Base-by-base conservation (phyloP, 2,329 filamentous ascomycete genomes). In the Fusarium foetens region DNA sequence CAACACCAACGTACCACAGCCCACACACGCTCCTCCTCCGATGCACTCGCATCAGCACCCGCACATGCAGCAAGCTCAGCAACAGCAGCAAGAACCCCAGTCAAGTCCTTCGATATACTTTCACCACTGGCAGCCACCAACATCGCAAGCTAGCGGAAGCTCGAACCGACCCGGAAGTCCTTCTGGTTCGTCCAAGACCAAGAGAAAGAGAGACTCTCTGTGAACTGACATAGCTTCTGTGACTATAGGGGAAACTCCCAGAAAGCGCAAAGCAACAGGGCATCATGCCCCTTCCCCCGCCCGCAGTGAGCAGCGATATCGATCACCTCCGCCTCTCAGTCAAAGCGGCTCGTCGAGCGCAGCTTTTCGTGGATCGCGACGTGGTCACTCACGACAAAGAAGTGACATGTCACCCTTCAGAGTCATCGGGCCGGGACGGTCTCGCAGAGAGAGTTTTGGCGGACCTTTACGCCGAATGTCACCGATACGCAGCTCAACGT, bases 41-140 rank as follows among this genome's bases (percentile, higher is more conserved):
- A 80, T 84, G 75, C 79, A 84, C 68, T 76, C 83, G 59, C 83
- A 86, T 52, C 83, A 80, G 77, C 86, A 86, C 81, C 83, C 80
- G 76, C 87, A 86, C 81, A 86, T 84, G 78, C 88, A 85, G 77
- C 88, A 85, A 78, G 85, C 83, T 42, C 87, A 89, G 60, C 59
- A 87, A 35, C 68, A 86, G 36, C 68, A 88, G 66, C 89, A 92
- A 73, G 89, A 90, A 38, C 29, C 70, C 17, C 75, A 77, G 71
- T 87, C 90, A 23, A 93, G 92, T 43, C 90, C 92, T 1, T 92
- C 91, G 27, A 93, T 97, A 52, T 96, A 94, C 81, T 97, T 97
- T 80, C 94, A 97, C 79, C 94, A 97, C 79, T 97, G 94, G 94
- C 93, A 95, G 66, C 94, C 94, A 49, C 94, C 94, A 19, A 88